phyloP scores from a whole-genome alignment of 129 eudicot genomes.

The Calendula officinalis region DNA sequence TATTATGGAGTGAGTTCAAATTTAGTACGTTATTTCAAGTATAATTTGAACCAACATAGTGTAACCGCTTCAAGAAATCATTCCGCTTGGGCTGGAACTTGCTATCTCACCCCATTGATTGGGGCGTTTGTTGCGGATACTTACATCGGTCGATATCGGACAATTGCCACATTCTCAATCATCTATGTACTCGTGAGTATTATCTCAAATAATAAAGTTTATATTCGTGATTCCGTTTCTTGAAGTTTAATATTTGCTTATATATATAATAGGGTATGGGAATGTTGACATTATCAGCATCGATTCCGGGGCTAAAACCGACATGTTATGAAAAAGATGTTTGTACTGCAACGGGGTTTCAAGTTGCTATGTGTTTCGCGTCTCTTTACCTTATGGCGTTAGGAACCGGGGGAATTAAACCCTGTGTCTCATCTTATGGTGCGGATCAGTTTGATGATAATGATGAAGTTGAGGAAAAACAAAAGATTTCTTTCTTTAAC shows the following conservation, averaged over 20 bases:
- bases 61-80: conserved; percentile 59
- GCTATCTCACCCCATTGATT: conserved; percentile 61
- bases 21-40: conserved; percentile 57
- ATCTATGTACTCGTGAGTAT: conserved; percentile 53
- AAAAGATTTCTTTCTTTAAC: conserved; percentile 58
- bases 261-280: conserved; percentile 45
- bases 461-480: conserved; percentile 38
- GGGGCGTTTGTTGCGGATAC: conserved; percentile 87
- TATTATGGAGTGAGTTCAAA: conserved; percentile 72
- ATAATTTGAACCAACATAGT: conserved; percentile 48
- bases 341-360: conserved; percentile 46
- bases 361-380: conserved; percentile 40
- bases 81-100: conserved; percentile 69
- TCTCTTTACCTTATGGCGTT: conserved; percentile 64
- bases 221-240: no score
- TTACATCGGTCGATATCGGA: conserved; percentile 70
- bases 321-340: conserved; percentile 35
- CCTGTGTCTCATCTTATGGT: conserved; percentile 70
- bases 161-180: conserved; percentile 60
- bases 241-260: no score
- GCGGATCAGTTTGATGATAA: conserved; percentile 72
- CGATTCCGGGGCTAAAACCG: conserved; percentile 61
- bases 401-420: conserved; percentile 80
- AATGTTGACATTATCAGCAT: conserved; percentile 57
- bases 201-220: background rate